phyloP scores from a whole-genome alignment of 106 monocot genomes.

The Apostasia ramifera region DNA sequence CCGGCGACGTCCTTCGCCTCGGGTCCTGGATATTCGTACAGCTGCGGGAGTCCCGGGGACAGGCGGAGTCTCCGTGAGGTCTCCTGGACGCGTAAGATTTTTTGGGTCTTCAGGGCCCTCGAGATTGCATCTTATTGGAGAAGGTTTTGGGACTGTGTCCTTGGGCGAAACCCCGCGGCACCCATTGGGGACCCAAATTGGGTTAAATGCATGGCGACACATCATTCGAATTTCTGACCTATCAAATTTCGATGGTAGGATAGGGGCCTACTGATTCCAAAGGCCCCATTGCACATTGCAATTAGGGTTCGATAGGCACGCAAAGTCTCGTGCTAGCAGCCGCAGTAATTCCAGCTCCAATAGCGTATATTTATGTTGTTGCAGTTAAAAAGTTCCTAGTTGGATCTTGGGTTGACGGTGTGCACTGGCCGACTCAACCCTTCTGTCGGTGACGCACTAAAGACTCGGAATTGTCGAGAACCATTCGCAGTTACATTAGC shows the following conservation, averaged over 20 bases:
- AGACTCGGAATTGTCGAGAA: too few species aligned
- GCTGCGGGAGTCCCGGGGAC: too few species aligned
- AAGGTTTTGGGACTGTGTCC: too few species aligned
- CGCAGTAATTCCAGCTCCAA: conserved; percentile 16
- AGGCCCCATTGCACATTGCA: neutral
- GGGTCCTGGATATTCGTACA: too few species aligned
- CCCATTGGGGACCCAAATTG: too few species aligned
- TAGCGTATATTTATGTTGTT: conserved; percentile 14
- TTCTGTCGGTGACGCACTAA: neutral
- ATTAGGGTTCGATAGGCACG: neutral
- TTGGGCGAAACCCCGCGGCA: too few species aligned
- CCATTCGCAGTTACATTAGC: too few species aligned
- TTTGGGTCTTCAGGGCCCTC: too few species aligned
- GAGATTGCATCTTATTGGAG: too few species aligned
- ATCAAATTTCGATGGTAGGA: conserved; percentile 7
- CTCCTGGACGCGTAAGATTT: too few species aligned
- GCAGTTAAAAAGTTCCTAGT: conserved; percentile 16
- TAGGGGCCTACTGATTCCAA: conserved; percentile 6
- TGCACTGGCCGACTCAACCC: neutral
- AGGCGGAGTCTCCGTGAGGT: too few species aligned
- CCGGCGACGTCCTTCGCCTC: too few species aligned
- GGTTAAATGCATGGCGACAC: neutral
- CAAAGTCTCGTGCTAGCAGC: conserved; percentile 22
- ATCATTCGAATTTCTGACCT: neutral
- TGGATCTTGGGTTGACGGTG: neutral